A percentile compares a stretch with the other conserved stretches of the same genome.
phyloP scores from a whole-genome alignment of 208 protist genomes.

The Borovskyia barvae region DNA sequence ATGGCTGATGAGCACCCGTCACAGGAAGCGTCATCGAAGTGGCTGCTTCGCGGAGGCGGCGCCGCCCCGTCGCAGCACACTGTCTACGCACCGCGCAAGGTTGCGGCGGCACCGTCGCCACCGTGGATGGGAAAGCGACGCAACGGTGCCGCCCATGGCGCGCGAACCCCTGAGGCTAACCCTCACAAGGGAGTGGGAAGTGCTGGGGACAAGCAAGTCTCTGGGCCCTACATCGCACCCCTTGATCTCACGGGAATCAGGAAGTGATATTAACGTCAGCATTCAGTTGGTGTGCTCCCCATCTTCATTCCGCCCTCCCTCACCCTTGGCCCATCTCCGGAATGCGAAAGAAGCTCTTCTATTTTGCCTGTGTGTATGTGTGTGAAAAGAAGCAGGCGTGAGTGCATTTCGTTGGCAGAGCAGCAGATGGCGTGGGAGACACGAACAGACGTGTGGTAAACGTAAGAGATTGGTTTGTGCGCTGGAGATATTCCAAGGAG shows the following conservation, averaged over 20 bases:
- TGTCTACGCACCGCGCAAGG: background rate
- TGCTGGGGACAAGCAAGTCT: background rate
- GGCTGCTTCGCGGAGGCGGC: background rate
- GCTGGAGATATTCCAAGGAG: no score
- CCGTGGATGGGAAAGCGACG: background rate
- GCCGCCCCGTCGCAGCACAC: conserved; percentile 11
- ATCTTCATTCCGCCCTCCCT: background rate
- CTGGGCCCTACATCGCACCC: conserved; percentile 25
- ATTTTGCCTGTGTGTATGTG: background rate
- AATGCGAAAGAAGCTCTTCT: background rate
- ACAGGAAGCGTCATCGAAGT: conserved; percentile 2
- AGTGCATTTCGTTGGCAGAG: no score
- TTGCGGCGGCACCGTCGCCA: background rate
- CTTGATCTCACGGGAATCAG: conserved; percentile 34
- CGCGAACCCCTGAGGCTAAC: no score
- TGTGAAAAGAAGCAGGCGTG: background rate
- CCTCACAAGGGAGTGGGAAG: no score
- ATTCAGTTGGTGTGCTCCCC: background rate
- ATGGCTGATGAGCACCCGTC: background rate
- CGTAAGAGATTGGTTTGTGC: no score
- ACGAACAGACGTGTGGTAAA: no score
- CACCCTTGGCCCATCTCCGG: no score
- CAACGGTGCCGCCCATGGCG: no score
- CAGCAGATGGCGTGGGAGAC: no score
- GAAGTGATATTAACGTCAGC: conserved; percentile 29